phyloP scores from a whole-genome alignment of 805 yeast genomes.

The Wickerhamiella shivajii region DNA sequence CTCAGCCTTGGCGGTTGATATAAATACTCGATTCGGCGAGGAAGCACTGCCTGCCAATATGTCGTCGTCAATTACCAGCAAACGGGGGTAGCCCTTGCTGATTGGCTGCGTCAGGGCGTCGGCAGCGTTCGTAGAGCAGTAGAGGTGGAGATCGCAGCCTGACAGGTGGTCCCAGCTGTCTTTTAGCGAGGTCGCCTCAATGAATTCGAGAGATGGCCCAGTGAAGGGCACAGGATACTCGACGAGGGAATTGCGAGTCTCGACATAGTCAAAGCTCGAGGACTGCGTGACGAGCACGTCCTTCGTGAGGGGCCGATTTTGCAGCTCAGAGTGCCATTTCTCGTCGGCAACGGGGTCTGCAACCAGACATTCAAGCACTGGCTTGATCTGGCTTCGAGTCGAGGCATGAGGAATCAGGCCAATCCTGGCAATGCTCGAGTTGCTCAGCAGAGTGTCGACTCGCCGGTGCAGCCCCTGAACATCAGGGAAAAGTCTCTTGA shows the following conservation, averaged over 20 bases:
- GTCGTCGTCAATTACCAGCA: slow-evolving; percentile 12
- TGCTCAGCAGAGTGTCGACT: slow-evolving; percentile 13
- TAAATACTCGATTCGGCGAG: too few species aligned
- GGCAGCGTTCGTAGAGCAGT: slow-evolving; percentile 14
- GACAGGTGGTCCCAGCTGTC: slow-evolving; percentile 21
- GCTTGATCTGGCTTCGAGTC: slow-evolving; percentile 16
- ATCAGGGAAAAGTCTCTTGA: slow-evolving; percentile 19
- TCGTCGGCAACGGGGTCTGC: slow-evolving; percentile 25
- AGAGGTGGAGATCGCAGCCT: slow-evolving; percentile 20
- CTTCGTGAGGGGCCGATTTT: slow-evolving; percentile 21
- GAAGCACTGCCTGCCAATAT: too few species aligned
- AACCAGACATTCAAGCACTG: slow-evolving; percentile 21
- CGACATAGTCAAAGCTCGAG: slow-evolving; percentile 19
- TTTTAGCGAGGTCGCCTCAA: slow-evolving; percentile 20
- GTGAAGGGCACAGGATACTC: slow-evolving; percentile 19
- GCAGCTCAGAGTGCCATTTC: slow-evolving; percentile 21
- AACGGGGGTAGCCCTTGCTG: slow-evolving; percentile 16
- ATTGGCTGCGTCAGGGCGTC: slow-evolving; percentile 12
- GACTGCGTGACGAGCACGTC: slow-evolving; percentile 21
- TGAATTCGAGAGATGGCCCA: slow-evolving; percentile 19
- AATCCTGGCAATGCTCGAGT: slow-evolving; percentile 17
- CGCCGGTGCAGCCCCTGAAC: slow-evolving; percentile 19
- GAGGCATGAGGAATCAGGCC: slow-evolving; percentile 20
- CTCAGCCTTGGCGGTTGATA: slow-evolving; percentile 15
- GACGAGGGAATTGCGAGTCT: slow-evolving; percentile 22